Conservation (phyloP, 805 yeast species). For the Spathaspora boniae region DNA sequence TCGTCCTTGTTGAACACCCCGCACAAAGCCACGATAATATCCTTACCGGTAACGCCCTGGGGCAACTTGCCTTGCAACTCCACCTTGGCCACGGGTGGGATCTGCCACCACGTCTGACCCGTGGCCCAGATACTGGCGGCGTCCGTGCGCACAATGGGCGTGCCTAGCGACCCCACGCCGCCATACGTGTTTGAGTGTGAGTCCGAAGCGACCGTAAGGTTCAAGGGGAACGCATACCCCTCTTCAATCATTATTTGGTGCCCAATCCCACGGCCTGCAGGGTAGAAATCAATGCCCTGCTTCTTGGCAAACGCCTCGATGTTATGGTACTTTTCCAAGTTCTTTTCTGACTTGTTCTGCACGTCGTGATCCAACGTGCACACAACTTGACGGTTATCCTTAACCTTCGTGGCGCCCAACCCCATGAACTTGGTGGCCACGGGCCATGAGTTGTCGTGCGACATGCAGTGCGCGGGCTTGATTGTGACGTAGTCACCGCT, state of each 20-base stretch:
- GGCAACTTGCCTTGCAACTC: constrained; percentile 81
- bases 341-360: constrained; percentile 87
- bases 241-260: constrained; percentile 99
- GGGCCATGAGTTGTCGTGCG: constrained; percentile 99
- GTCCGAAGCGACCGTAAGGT: constrained; percentile 93
- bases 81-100: constrained; percentile 96
- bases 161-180: constrained; percentile 93
- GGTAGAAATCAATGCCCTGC: constrained; percentile 94
- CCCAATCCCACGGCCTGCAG: constrained; percentile 99
- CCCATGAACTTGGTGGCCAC: constrained; percentile 96
- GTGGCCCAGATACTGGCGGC: constrained; percentile 99
- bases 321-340: constrained; percentile 80
- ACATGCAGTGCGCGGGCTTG: constrained; percentile 96
- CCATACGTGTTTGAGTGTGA: constrained; percentile 98
- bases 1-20: constrained; percentile 91
- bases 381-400: constrained; percentile 87
- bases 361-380: constrained; percentile 98
- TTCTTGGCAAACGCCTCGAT: constrained; percentile 85
- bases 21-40: constrained; percentile 93
- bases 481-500: constrained; percentile 95
- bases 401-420: constrained; percentile 80
- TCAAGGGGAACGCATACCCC: constrained; percentile 95
- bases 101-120: constrained; percentile 99
- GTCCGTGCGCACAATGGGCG: constrained; percentile 97
- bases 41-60: constrained; percentile 90